phyloP scores from a whole-genome alignment of 2,329 filamentous ascomycete species.

The Ustulina deusta region DNA sequence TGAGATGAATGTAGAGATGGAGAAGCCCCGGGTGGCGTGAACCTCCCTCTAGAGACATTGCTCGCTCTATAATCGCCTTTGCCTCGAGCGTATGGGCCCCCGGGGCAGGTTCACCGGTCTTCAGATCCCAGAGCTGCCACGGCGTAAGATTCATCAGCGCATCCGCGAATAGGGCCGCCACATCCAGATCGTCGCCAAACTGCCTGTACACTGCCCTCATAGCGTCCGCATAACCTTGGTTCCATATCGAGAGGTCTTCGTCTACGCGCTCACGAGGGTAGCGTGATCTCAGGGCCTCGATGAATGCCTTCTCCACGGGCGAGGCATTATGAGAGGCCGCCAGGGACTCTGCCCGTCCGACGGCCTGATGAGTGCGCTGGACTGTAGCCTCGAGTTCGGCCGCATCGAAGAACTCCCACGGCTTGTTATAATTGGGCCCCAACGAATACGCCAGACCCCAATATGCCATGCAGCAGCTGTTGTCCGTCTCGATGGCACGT shows the following conservation, averaged over 20 bases:
- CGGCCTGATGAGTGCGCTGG: constrained; percentile 60
- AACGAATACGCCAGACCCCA: constrained; percentile 79
- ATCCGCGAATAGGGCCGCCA: constrained; percentile 73
- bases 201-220: constrained; percentile 67
- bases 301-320: constrained; percentile 70
- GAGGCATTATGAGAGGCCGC: constrained; percentile 53
- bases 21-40: constrained; percentile 75
- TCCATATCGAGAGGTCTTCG: constrained; percentile 66
- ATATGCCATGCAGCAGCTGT: constrained; percentile 70
- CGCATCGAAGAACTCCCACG: constrained; percentile 77
- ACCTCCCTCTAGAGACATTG: constrained; percentile 63
- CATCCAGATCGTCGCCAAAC: constrained; percentile 70
- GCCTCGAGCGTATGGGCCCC: constrained; percentile 69
- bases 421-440: constrained; percentile 82
- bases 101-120: constrained; percentile 66
- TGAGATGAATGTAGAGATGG: constrained; percentile 81
- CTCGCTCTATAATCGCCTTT: constrained; percentile 69
- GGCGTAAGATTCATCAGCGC: constrained; percentile 74
- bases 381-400: constrained; percentile 67
- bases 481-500: constrained; percentile 66
- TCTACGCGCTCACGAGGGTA: constrained; percentile 67
- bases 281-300: constrained; percentile 70
- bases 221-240: constrained; percentile 69
- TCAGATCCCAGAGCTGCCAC: constrained; percentile 73
- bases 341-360: constrained; percentile 56